Conservation (phyloP, 495 filamentous ascomycete species). For the Tuber melanosporum region DNA sequence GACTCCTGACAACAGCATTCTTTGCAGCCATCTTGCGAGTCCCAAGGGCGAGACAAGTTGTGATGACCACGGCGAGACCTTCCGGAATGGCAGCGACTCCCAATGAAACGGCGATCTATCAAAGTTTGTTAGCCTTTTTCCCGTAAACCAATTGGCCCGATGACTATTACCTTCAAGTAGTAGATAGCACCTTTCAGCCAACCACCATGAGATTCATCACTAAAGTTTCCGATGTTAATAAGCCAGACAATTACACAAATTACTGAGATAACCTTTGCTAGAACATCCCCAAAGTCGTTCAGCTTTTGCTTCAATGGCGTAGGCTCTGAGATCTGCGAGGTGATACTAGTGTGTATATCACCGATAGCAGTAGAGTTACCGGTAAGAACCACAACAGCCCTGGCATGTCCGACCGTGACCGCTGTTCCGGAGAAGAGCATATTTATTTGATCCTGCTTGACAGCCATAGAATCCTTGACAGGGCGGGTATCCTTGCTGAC, state of each 20-base stretch:
- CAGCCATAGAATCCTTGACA: conserved; percentile 72
- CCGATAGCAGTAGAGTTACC: conserved; percentile 91
- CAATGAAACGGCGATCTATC: conserved; percentile 87
- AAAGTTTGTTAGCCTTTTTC: conserved; percentile 8
- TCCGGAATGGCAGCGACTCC: conserved; percentile 98
- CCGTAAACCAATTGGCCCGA: not conserved
- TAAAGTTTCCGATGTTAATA: conserved; percentile 97
- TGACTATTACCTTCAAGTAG: conserved; percentile 68
- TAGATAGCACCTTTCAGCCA: conserved; percentile 99
- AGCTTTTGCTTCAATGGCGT: conserved; percentile 97
- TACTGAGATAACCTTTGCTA: conserved; percentile 95
- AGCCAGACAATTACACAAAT: conserved; percentile 97
- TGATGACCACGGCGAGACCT: conserved; percentile 95
- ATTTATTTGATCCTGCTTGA: conserved; percentile 96
- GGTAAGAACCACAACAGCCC: conserved; percentile 84
- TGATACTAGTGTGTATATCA: conserved; percentile 98
- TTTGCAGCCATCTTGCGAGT: conserved; percentile 98
- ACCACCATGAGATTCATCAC: conserved; percentile 81
- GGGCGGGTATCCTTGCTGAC: conserved; percentile 71
- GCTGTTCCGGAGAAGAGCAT: conserved; percentile 99
- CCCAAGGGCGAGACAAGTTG: conserved; percentile 88
- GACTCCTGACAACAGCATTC: conserved; percentile 90
- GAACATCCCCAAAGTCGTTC: conserved; percentile 92
- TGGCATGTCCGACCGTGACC: conserved; percentile 89
- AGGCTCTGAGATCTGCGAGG: conserved; percentile 93